Base-by-base conservation (phyloP, 163 green algal species). In the Volvox carteri region DNA sequence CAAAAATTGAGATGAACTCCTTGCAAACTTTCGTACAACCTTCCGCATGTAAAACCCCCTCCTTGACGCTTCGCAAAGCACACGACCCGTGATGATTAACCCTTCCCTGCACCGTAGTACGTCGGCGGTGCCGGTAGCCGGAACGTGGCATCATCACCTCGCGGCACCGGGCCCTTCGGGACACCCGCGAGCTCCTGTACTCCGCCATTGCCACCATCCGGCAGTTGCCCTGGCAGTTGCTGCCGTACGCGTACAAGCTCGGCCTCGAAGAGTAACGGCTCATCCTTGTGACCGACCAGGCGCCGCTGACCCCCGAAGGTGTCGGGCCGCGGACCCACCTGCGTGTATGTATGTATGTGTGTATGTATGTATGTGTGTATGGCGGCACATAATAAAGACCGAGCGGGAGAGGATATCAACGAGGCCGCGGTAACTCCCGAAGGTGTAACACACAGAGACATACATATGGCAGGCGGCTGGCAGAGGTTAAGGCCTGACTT, bases 181-280 rank as follows among this genome's bases (percentile, higher is more conserved):
- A 4, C 21, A 50, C 44, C 52, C 33, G 1, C 48, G 39, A 25
- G 28, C 50, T 33, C 78, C 16, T 4, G 11, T 12, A 19, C 37
- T 9, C 4, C 70, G 4, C 18, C 70, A 35, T 7, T 14, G 9
- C 37, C 70, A 12, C n/a, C 70, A 11, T 18, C 70, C 70, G 33
- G 9, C 52, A 18, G 33, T 50, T 37, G 2, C 46, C 1, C 0
- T 50, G 21, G 33, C 25, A 7, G 8, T 41, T 30, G 30, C 62
- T 52, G 62, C 35, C 30, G 80, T 70, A 70, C 80, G 35, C 84
- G 84, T 41, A 89, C 56, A 7, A 95, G 90, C 77, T 92, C 86
- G 25, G 88, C 84, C 74, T 95, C 92, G 2, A 95, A 79, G 76
- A 95, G 89, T 83, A 95, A 74, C 65, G 92, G 85, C 85, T 95